Conservation (phyloP, 345 rosid genomes). For the Chamaenerion angustifolium region DNA sequence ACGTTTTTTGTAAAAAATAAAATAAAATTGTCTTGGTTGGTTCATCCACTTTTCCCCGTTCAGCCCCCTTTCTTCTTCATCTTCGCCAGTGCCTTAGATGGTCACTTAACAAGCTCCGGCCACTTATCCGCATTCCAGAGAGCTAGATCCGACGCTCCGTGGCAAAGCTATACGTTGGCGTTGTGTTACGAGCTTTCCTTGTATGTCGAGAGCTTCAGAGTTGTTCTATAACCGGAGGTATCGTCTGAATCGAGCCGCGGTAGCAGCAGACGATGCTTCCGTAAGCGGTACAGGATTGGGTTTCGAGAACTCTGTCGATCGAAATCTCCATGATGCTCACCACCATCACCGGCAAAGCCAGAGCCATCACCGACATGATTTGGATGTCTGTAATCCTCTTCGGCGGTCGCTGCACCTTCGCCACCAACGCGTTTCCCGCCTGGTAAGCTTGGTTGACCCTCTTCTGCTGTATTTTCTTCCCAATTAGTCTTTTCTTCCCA, state of each 20-base stretch:
- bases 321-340: conserved; percentile 19
- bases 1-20: too few relatives aligned
- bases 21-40: too few relatives aligned
- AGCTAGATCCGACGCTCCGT: too few relatives aligned
- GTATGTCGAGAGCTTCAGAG: conserved; percentile 94
- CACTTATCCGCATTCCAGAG: too few relatives aligned
- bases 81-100: too few relatives aligned
- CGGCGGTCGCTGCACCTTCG: conserved; percentile 45
- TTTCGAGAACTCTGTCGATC: conserved; percentile 25
- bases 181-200: background rate
- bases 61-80: too few relatives aligned
- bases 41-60: too few relatives aligned
- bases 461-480: too few relatives aligned
- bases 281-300: conserved; percentile 21
- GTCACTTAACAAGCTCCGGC: too few relatives aligned
- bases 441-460: conserved; percentile 22
- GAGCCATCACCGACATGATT: conserved; percentile 33
- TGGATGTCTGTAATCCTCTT: conserved; percentile 43
- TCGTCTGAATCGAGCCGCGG: conserved; percentile 35
- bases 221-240: conserved; percentile 71
- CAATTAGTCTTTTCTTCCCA: too few relatives aligned
- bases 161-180: background rate
- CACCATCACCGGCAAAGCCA: conserved; percentile 27
- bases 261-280: conserved; percentile 5
- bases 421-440: conserved; percentile 20